Base-by-base conservation (phyloP, 2,329 filamentous ascomycete species). In the Leptographium radiaticola region DNA sequence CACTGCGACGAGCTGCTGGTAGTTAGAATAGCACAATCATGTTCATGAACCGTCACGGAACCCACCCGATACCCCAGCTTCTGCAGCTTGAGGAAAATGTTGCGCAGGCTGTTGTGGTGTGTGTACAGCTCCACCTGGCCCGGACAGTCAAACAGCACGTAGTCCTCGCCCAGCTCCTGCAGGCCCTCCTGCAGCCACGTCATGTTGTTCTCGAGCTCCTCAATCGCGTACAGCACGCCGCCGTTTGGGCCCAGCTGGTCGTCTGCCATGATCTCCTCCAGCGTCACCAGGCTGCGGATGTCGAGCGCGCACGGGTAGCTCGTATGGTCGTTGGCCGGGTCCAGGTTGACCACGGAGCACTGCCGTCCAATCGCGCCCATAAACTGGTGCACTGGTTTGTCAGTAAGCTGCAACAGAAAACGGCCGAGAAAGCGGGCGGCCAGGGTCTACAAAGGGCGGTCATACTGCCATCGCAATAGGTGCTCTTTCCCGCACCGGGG, bases 121-220 rank as follows among this genome's bases (percentile, higher is more conserved):
- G 91, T 97, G 65, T 96, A 97, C 7, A 98, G 78, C 70, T 98
- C 93, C 49, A 97, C 91, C 67, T 98, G 93, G 0, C 93, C 93
- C 0, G 93, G 93, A 60, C 93, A 97, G 71, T 98, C 93, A 59
- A 98, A 96, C 12, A 98, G 70, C 54, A 98, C 72, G 64, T 97
- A 98, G 62, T 97, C 90, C 59, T 96, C 88, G 71, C 79, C 85
- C 43, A 95, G 75, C 63, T 84, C 79, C 61, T 86, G 86, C 60
- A 98, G 67, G 2, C 87, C 85, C 51, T 87, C 77, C 63, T 90
- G 86, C 15, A 98, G 71, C 89, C 90, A 98, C 59, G 94, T 89
- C 59, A 91, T 82, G 66, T 97, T 97, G 62, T 91, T 78, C 65
- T 98, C 93, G 44, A 98, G 74, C 70, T 97, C 91, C 66, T 98